phyloP scores from a whole-genome alignment of 352 stramenopile genomes.

The Phytopythium montanum region DNA sequence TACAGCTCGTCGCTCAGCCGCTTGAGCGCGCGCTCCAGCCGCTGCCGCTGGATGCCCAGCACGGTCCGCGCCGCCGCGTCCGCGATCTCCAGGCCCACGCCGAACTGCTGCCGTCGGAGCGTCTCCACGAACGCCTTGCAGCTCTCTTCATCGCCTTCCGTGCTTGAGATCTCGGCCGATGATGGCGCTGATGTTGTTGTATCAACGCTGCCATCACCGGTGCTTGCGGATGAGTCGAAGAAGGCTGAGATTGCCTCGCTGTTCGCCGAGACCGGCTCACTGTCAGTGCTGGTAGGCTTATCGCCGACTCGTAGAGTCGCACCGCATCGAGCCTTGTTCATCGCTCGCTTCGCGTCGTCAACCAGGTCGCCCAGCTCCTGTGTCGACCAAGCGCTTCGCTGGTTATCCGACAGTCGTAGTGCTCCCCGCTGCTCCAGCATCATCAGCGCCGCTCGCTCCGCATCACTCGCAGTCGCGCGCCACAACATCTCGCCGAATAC shows the following conservation, averaged over 20 bases:
- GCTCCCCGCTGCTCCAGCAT: conserved; percentile 3
- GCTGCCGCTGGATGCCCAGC: conserved; percentile 68
- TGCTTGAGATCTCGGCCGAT: neutral
- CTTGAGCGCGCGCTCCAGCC: conserved; percentile 80
- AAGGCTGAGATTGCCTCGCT: neutral
- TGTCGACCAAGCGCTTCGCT: conserved; percentile 1
- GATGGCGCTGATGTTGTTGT: no score
- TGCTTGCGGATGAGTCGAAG: neutral
- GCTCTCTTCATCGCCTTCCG: neutral
- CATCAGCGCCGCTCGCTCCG: conserved; percentile 3
- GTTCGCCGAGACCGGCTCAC: neutral
- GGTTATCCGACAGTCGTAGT: neutral
- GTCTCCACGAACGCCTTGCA: conserved; percentile 58
- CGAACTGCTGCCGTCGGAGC: conserved; percentile 73
- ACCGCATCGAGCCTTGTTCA: no score
- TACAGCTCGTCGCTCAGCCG: conserved; percentile 85
- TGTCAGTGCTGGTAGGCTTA: neutral
- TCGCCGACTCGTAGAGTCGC: no score
- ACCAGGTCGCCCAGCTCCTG: neutral
- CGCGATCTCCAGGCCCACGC: conserved; percentile 62
- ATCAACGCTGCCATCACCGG: neutral
- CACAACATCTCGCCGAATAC: neutral
- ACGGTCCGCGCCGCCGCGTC: conserved; percentile 55
- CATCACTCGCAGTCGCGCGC: conserved; percentile 1
- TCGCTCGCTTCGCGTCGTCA: neutral